Evolutionary conservation across 257 asterid genomes (phyloP).

Genomic region (Nicotiana otophora): DNA sequence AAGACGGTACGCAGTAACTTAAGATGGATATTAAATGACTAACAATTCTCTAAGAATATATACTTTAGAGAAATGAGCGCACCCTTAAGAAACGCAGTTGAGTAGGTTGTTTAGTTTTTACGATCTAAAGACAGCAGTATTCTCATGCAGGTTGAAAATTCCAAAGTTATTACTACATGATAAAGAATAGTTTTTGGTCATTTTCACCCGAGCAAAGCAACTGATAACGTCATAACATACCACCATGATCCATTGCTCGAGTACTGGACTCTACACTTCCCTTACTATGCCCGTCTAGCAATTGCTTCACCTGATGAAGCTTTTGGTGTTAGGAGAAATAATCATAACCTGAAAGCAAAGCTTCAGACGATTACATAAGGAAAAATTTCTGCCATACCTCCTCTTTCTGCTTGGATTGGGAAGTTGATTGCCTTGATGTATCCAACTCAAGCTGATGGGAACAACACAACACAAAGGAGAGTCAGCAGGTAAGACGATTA

Average conservation of each 20-base stretch:
- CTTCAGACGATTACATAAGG: not conserved
- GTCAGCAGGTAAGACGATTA: not conserved
- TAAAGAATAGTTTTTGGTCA: not conserved
- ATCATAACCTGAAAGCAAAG: constrained; percentile 6
- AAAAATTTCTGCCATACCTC: constrained; percentile 32
- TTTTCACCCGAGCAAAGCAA: not conserved
- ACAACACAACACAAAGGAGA: not conserved
- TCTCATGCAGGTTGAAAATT: not conserved
- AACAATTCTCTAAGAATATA: not conserved
- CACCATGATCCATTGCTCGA: constrained; percentile 14
- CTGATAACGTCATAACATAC: constrained; percentile 16
- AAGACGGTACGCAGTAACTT: not conserved
- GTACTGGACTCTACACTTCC: constrained; percentile 10
- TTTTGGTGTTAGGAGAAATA: constrained; percentile 11
- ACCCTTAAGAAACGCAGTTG: not conserved
- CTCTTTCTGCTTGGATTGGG: constrained; percentile 29
- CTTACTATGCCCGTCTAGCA: constrained; percentile 39
- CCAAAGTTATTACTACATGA: not conserved
- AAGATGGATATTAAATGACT: not conserved
- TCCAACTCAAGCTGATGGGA: constrained; percentile 48
- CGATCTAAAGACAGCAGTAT: not conserved
- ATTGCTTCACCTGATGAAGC: constrained; percentile 29
- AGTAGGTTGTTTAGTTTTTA: not conserved
- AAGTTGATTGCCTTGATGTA: constrained; percentile 34
- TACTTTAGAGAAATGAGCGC: not conserved